Conservation (phyloP, 139 green algal genomes). For the Tetraselmis striata region DNA sequence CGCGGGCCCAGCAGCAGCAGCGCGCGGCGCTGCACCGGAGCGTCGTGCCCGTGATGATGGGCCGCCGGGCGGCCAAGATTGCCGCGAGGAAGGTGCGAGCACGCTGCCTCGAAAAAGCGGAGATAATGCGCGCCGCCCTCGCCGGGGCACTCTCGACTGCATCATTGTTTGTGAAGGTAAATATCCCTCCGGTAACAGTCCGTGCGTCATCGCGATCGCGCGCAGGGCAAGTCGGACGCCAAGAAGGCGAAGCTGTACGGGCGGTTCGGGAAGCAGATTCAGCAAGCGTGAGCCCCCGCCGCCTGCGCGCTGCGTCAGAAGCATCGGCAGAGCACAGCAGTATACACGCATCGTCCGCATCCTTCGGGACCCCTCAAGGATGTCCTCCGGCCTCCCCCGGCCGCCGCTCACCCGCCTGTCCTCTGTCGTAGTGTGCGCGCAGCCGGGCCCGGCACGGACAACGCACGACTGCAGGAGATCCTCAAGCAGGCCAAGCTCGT, state of each 20-base stretch:
- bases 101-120: background rate
- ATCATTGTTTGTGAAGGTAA: background rate
- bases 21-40: background rate
- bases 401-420: too few species aligned
- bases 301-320: too few species aligned
- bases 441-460: background rate
- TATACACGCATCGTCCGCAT: too few species aligned
- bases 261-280: slow-evolving; percentile 83
- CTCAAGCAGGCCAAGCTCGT: slow-evolving; percentile 60
- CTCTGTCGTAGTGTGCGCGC: background rate
- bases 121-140: background rate
- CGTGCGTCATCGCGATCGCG: too few species aligned
- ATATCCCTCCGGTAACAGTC: too few species aligned
- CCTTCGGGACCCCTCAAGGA: too few species aligned
- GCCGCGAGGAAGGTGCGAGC: slow-evolving; percentile 52
- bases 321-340: background rate
- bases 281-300: slow-evolving; percentile 40
- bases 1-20: background rate
- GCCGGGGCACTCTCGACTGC: background rate
- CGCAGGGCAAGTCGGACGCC: slow-evolving; percentile 58
- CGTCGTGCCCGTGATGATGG: slow-evolving; percentile 37
- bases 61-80: slow-evolving; percentile 65
- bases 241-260: slow-evolving; percentile 81
- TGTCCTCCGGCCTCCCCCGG: too few species aligned
- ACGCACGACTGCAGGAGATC: slow-evolving; percentile 1